Evolutionary conservation across 257 asterid genomes (phyloP).

Genomic region (Solanum chmielewskii): DNA sequence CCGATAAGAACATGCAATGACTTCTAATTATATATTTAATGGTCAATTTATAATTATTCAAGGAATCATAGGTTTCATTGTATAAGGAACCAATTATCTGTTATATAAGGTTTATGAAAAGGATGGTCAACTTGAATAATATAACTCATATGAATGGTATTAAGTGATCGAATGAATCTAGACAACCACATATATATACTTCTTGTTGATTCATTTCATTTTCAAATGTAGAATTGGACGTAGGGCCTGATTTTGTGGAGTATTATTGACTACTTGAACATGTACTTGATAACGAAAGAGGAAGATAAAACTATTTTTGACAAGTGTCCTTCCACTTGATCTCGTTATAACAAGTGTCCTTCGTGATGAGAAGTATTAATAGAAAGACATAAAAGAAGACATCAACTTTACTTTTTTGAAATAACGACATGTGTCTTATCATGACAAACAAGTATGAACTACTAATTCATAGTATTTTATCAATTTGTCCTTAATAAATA

Average conservation of each 20-base stretch:
- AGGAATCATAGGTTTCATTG: not conserved
- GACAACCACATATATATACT: not conserved
- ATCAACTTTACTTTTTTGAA: no score
- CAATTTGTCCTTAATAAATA: not conserved
- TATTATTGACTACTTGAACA: not conserved
- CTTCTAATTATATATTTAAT: not conserved
- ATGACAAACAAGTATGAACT: not conserved
- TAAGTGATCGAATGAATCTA: not conserved
- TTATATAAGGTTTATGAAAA: not conserved
- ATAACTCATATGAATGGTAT: not conserved
- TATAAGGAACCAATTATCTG: not conserved
- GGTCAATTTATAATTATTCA: not conserved
- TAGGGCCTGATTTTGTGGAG: not conserved
- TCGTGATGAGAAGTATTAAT: no score
- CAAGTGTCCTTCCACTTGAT: not conserved
- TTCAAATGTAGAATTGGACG: not conserved
- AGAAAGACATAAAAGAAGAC: no score
- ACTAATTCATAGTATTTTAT: not conserved
- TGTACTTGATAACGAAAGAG: not conserved
- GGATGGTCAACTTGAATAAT: not conserved
- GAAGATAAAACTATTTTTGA: not conserved
- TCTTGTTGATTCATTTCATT: not conserved
- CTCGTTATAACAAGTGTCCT: no score
- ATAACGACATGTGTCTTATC: not conserved
- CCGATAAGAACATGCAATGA: no score